A percentile compares a stretch with the other conserved stretches of the same genome.
phyloP scores from a whole-genome alignment of 2,329 filamentous ascomycete genomes.

The Colletotrichum liriopes region DNA sequence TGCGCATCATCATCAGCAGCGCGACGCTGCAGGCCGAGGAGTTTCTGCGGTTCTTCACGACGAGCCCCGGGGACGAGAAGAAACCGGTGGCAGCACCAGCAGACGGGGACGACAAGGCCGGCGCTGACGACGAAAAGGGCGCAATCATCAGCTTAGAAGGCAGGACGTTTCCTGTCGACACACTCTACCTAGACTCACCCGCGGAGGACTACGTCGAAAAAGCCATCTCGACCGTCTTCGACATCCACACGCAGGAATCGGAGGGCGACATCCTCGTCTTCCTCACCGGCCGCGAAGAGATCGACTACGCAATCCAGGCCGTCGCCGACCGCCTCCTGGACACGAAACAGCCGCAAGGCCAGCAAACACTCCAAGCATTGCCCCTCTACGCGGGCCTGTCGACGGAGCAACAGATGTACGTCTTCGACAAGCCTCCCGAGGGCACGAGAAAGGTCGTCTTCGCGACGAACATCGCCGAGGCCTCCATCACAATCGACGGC shows the following conservation, averaged over 20 bases:
- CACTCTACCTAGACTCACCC: slow-evolving; percentile 83
- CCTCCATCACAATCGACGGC: slow-evolving; percentile 93
- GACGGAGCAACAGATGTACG: slow-evolving; percentile 93
- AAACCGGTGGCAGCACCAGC: background rate
- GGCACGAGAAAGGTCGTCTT: slow-evolving; percentile 93
- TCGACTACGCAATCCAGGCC: slow-evolving; percentile 85
- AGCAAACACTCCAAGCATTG: slow-evolving; percentile 76
- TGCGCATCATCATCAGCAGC: slow-evolving; percentile 92
- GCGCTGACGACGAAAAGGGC: slow-evolving; percentile 48
- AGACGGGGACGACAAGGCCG: slow-evolving; percentile 43
- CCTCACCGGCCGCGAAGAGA: slow-evolving; percentile 93
- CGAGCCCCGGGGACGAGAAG: slow-evolving; percentile 48
- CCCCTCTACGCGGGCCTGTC: slow-evolving; percentile 92
- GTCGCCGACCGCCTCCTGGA: slow-evolving; percentile 59
- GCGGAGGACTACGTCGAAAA: slow-evolving; percentile 90
- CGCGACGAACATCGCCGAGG: slow-evolving; percentile 96
- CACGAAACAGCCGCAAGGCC: slow-evolving; percentile 58
- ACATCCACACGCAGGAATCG: slow-evolving; percentile 86
- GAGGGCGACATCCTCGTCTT: slow-evolving; percentile 94
- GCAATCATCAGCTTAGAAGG: slow-evolving; percentile 88
- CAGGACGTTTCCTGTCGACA: slow-evolving; percentile 89
- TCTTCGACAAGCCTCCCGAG: slow-evolving; percentile 87
- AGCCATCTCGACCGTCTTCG: slow-evolving; percentile 86
- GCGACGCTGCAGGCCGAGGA: slow-evolving; percentile 93
- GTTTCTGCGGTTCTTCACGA: slow-evolving; percentile 84